phyloP scores from a whole-genome alignment of 2,329 filamentous ascomycete species.

The Aspergillus pseudotamarii region DNA sequence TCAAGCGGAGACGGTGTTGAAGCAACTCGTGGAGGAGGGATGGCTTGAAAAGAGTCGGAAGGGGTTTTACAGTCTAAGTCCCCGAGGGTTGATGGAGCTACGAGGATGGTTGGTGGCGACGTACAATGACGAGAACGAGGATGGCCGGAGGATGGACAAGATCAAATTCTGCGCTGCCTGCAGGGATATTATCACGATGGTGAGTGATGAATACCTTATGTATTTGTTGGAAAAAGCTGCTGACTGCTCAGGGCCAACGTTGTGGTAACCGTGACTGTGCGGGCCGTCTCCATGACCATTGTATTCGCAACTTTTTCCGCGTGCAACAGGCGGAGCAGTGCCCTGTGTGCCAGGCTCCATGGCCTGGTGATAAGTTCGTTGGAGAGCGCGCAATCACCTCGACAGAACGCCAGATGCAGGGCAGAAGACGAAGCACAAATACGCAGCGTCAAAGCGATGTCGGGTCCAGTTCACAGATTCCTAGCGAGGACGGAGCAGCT shows the following conservation, averaged over 20 bases:
- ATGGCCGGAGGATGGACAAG: conserved; percentile 60
- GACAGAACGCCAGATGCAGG: conserved; percentile 30
- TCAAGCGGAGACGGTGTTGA: conserved; percentile 75
- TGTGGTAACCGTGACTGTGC: conserved; percentile 70
- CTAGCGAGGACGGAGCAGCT: conserved; percentile 5
- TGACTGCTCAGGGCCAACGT: conserved; percentile 63
- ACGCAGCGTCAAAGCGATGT: conserved; percentile 16
- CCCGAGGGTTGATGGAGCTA: conserved; percentile 82
- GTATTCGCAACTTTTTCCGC: conserved; percentile 72
- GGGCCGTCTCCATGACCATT: conserved; percentile 75
- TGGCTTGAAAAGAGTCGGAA: conserved; percentile 78
- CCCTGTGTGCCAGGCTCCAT: conserved; percentile 57
- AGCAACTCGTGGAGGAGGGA: conserved; percentile 71
- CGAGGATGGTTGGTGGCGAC: conserved; percentile 80
- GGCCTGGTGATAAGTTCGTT: conserved; percentile 56
- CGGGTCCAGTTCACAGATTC: conserved; percentile 17
- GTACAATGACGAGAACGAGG: conserved; percentile 76
- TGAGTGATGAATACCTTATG: conserved; percentile 32
- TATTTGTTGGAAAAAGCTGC: background rate
- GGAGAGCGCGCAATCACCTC: conserved; percentile 54
- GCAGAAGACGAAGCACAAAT: conserved; percentile 29
- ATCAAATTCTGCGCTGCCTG: conserved; percentile 90
- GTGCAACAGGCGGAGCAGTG: conserved; percentile 65
- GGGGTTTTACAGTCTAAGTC: conserved; percentile 74
- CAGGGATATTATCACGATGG: conserved; percentile 81